Evolutionary conservation across 2,329 filamentous ascomycete species (phyloP), one percentile per base, ranked within the genome.

Genomic region (Ophiognomonia clavigignenti-juglandacearum): DNA sequence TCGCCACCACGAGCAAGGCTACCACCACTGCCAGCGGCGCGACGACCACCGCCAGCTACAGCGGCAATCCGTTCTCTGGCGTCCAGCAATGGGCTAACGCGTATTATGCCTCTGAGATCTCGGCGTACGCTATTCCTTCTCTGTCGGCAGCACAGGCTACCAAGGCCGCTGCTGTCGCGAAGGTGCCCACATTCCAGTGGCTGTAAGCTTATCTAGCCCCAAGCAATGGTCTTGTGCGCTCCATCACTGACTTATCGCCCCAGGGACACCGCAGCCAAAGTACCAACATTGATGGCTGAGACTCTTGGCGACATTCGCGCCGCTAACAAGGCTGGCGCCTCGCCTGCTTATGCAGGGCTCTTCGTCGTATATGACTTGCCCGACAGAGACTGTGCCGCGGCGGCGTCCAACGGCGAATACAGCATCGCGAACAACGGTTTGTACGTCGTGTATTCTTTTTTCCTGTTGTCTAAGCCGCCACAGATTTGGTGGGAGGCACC

Each of bases 311-410:
- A 65, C 23, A 64, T 68, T 49, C 61, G 60, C 29, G 39, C 55
- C 13, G 59, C 58, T 42, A 63, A 69, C 53, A 51, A 61, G 39
- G 60, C 57, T 8, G 39, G 34, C 14, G 35, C 34, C 18, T 44
- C 42, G 16, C 34, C 42, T 3, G 60, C 66, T 6, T 72, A 75
- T 48, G 71, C 68, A 10, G 74, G 68, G 5, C 66, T 71, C 41
- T 69, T 80, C 37, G 76, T 80, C 43, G 70, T 81, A 46, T 80
- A 80, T 57, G 71, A 80, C 59, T 69, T 80, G 3, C 77, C 77
- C 11, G 74, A 78, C 57, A 73, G 77, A 59, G 77, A 80, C 64
- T 81, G 77, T 55, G 70, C 75, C 23, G 76, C 77, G 4, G 69
- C 71, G 8, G 76, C 76, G 11, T 78, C 74, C 55, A 80, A 80